A percentile compares a stretch with the other conserved stretches of the same genome.
phyloP scores from a whole-genome alignment of 2,329 filamentous ascomycete species.

The Coniochaeta sp. region DNA sequence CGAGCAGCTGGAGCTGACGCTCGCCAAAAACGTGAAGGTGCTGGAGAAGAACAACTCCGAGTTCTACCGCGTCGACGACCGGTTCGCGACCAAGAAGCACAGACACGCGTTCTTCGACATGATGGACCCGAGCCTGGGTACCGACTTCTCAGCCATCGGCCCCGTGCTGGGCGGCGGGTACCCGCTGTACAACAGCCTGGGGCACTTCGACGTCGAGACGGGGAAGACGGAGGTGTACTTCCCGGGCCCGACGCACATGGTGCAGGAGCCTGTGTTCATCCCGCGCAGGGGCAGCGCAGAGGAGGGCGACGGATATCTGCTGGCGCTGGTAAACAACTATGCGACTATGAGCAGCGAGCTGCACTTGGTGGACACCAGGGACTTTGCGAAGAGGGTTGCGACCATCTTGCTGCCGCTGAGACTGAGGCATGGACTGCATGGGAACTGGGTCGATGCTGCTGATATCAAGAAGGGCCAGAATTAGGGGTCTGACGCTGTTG shows the following conservation, averaged over 20 bases:
- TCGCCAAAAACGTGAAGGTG: conserved; percentile 11
- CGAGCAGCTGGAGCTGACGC: conserved; percentile 14
- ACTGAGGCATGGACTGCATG: conserved; percentile 13
- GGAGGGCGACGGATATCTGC: conserved; percentile 34
- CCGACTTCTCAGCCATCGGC: conserved; percentile 18
- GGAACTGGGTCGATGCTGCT: conserved; percentile 16
- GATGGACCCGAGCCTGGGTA: conserved; percentile 18
- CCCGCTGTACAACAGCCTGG: conserved; percentile 25
- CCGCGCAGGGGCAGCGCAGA: conserved; percentile 21
- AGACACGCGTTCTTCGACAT: conserved; percentile 20
- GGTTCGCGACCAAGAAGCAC: conserved; percentile 13
- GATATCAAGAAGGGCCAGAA: conserved; percentile 6
- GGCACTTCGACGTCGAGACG: conserved; percentile 19
- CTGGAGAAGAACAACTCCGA: conserved; percentile 13
- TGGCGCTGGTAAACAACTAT: conserved; percentile 24
- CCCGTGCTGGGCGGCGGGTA: conserved; percentile 20
- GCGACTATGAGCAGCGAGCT: conserved; percentile 14
- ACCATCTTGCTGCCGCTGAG: conserved; percentile 11
- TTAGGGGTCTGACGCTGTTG: not conserved
- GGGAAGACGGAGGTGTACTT: conserved; percentile 21
- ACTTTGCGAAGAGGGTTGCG: conserved; percentile 11
- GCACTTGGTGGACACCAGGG: conserved; percentile 13
- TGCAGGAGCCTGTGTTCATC: conserved; percentile 37
- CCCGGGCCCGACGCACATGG: conserved; percentile 22
- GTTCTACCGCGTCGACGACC: conserved; percentile 23